phyloP scores from a whole-genome alignment of 108 stramenopile species.

The Cyclotella kingstonii region DNA sequence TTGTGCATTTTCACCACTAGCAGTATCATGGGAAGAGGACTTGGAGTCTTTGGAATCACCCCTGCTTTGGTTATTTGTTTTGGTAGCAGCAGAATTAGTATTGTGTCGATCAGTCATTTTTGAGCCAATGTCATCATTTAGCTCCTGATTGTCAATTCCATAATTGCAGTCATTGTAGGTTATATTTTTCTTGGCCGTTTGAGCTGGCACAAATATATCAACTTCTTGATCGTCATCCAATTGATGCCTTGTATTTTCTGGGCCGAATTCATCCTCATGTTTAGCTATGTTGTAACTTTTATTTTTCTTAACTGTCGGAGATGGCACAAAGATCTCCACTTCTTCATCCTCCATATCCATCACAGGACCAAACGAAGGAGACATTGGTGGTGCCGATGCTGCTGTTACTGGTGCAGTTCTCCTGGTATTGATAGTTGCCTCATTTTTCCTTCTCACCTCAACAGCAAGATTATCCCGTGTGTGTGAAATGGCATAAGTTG shows the following conservation, averaged over 20 bases:
- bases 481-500: background rate
- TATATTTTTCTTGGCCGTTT: slow-evolving; percentile 6
- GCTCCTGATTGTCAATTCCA: slow-evolving; percentile 30
- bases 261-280: slow-evolving; percentile 13
- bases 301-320: slow-evolving; percentile 22
- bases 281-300: slow-evolving; percentile 11
- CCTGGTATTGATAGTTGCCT: no score
- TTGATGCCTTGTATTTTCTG: background rate
- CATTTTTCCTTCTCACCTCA: slow-evolving; percentile 7
- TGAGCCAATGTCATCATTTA: no score
- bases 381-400: slow-evolving; percentile 5
- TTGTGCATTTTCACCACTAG: slow-evolving; percentile 16
- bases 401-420: no score
- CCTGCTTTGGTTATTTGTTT: no score
- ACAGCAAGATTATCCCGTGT: slow-evolving; percentile 1
- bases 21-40: no score
- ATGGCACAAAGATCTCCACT: slow-evolving; percentile 62
- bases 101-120: no score
- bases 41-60: slow-evolving; percentile 3
- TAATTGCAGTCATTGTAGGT: slow-evolving; percentile 16
- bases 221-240: slow-evolving; percentile 48
- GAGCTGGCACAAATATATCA: slow-evolving; percentile 66
- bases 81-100: no score
- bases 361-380: slow-evolving; percentile 2
- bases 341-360: slow-evolving; percentile 57